Base-by-base conservation (phyloP, 768 basidiomycete species). In the Steccherinum ochraceum region DNA sequence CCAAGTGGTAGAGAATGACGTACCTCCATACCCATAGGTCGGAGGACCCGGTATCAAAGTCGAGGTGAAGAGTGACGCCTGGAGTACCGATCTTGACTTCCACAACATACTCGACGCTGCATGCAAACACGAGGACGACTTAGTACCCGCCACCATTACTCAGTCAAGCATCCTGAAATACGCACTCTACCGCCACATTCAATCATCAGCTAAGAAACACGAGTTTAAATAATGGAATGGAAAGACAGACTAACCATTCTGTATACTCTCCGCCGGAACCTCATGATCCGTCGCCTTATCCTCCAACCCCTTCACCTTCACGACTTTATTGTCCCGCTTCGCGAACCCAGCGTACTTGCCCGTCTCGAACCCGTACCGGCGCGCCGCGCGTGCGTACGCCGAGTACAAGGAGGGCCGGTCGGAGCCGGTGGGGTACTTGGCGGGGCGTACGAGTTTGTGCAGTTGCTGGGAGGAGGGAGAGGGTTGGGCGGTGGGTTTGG, bases 51-150 rank as follows among this genome's bases (percentile, higher is more conserved):
- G 65, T 64, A 50, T 65, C 64, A 44, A 63, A 64, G 55, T 65
- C 64, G 40, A 66, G 65, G 50, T 70, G 64, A 39, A 70, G 56
- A 3, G 67, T 68, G 25, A 70, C 65, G 24, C 66, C 68, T 2
- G 71, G 71, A 19, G 69, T 70, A 47, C 71, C 71, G 23, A 70
- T 65, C 51, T 60, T 67, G 27, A 72, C 71, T 3, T 64, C 62
- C 18, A 72, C 70, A 39, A 70, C 65, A 47, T 71, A 72, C 56
- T 72, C 71, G 27, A 64, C 58, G 52, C 69, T 69, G 48, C 30
- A n/a, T n/a, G 30, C 48, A 39, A 46, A 35, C 27, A 42, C n/a
- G n/a, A n/a, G n/a, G 19, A 51, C 45, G 45, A 50, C 42, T 41
- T 49, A 46, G 10, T n/a, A 25, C 4, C 46, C 45, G 45, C 42